Evolutionary conservation across 2,329 filamentous ascomycete species (phyloP), one percentile per base, ranked within the genome.

Genomic region (Pseudocercospora fuligena): DNA sequence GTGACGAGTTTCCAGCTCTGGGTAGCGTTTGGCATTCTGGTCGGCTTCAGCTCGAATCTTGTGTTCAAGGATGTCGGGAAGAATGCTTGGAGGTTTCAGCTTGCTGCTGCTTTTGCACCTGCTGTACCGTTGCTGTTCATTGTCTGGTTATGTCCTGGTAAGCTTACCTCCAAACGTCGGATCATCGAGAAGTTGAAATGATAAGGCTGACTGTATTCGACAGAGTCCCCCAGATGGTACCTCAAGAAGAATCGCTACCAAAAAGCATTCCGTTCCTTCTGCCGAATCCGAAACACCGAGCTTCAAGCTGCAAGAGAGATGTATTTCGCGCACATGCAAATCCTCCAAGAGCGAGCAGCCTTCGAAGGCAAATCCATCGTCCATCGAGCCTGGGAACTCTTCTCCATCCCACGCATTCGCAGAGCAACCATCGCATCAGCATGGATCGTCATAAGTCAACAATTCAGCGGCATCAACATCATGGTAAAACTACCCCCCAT

Each of bases 71-170:
- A 87, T 51, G 82, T 83, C 0, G 86, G 87, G 7, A 74, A 74
- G 2, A 83, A 89, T 49, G 82, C 86, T 3, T 91, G 89, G 89
- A 82, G 89, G 51, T 80, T 90, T 21, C 88, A 73, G 56, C 46
- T 91, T 6, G 89, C 84, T 11, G 89, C 88, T 1, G 88, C 90
- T 1, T 88, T 90, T 60, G 85, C 90, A 33, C 89, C 89, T 1
- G 88, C 89, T 0, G 77, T 91, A 1, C 88, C 88, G 7, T 80
- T 91, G 3, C 75, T 89, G 7, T n/a, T 86, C 7, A 80, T 84
- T 53, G 81, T 90, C 27, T 91, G 81, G 71, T 83, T 89, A 31
- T 68, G 66, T 25, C 73, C 66, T 25, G 51, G 51, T 56, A 2
- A 25, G 51, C 19, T 16, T 27, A 1, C 19, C 16, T 3, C 23